phyloP scores from a whole-genome alignment of 352 stramenopile genomes.

The Phytophthora pseudosyringae region DNA sequence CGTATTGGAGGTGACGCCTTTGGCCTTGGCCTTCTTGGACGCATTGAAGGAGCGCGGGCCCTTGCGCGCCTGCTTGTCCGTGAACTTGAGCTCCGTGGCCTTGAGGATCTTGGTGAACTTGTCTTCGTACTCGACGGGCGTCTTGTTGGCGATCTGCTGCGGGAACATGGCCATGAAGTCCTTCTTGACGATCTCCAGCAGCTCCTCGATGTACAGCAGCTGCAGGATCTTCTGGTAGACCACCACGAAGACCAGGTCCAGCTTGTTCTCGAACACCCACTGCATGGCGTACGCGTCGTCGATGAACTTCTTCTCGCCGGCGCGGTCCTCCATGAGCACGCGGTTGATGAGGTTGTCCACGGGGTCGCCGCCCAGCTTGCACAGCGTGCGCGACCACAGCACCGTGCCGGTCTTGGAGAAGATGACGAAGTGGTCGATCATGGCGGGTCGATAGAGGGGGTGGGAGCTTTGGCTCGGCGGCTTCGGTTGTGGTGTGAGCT shows the following conservation, averaged over 20 bases:
- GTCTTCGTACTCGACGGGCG: constrained; percentile 79
- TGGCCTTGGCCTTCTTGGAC: constrained; percentile 73
- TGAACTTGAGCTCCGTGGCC: constrained; percentile 71
- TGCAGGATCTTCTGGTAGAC: constrained; percentile 93
- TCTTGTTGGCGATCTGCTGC: constrained; percentile 75
- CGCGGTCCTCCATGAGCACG: constrained; percentile 91
- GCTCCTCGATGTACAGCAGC: constrained; percentile 91
- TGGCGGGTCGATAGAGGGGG: constrained; percentile 29
- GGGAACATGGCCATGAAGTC: constrained; percentile 81
- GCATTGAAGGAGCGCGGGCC: constrained; percentile 67
- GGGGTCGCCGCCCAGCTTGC: constrained; percentile 85
- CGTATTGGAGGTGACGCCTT: constrained; percentile 55
- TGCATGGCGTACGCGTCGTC: constrained; percentile 90
- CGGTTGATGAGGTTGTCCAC: constrained; percentile 90
- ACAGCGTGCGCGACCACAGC: constrained; percentile 90
- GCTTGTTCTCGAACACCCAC: constrained; percentile 93
- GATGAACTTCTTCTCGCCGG: constrained; percentile 87
- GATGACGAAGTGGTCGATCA: constrained; percentile 94
- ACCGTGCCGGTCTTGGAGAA: constrained; percentile 92
- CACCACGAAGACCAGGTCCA: constrained; percentile 92
- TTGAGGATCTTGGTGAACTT: constrained; percentile 87
- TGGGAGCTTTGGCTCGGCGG: not conserved
- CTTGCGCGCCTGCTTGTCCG: constrained; percentile 63
- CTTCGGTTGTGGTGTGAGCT: constrained; percentile 13
- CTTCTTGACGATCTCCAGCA: constrained; percentile 90